phyloP scores from a whole-genome alignment of 2,329 filamentous ascomycete genomes.

The Penicillium psychrosexuale region DNA sequence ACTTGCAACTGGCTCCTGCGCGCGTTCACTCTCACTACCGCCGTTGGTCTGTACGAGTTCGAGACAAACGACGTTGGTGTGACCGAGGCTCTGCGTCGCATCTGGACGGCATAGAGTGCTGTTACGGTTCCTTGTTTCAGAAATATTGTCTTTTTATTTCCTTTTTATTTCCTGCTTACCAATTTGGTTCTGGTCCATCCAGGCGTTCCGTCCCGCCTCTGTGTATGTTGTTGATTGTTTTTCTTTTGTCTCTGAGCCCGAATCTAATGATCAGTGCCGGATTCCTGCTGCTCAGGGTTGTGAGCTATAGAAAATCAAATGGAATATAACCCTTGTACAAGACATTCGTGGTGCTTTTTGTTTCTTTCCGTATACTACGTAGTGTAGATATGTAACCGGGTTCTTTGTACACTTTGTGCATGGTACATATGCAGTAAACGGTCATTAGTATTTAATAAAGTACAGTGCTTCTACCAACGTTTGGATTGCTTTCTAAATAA shows the following conservation, averaged over 20 bases:
- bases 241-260: conserved; percentile 23
- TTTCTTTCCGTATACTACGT: background rate
- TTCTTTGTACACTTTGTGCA: no score
- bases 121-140: conserved; percentile 9
- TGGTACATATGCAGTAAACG: background rate
- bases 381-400: background rate
- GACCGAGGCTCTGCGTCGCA: conserved; percentile 79
- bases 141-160: conserved; percentile 22
- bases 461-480: background rate
- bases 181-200: conserved; percentile 26
- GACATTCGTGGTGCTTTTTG: conserved; percentile 8
- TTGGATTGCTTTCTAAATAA: no score
- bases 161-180: conserved; percentile 10
- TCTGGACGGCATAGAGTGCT: conserved; percentile 70
- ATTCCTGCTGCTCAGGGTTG: conserved; percentile 15
- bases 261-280: conserved; percentile 12
- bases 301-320: conserved; percentile 20
- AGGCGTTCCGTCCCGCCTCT: conserved; percentile 35
- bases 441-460: background rate
- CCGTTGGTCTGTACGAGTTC: conserved; percentile 92
- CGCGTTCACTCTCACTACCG: conserved; percentile 72
- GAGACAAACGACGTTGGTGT: conserved; percentile 98
- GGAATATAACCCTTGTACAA: conserved; percentile 15
- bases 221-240: conserved; percentile 32
- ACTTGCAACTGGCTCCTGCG: conserved; percentile 76